These are phyloP conservation scores for Sphaerulina vaccinii DNA, from an alignment of 2,329 filamentous ascomycete genomes.

Conservation along the genomic window DNA sequence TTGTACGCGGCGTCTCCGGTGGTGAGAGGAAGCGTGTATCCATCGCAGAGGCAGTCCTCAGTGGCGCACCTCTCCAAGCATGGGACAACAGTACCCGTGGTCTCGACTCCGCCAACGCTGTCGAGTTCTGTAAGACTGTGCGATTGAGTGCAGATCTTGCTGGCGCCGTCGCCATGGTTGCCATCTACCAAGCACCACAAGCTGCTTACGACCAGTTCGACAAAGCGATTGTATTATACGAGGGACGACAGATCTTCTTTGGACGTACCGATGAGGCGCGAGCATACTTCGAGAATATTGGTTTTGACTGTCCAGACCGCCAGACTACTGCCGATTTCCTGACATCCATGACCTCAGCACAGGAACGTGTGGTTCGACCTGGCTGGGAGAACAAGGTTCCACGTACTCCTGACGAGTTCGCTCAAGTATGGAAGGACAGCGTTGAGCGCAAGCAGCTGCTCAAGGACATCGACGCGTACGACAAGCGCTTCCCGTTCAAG, in stretches of 20 bases:
- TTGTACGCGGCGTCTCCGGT: constrained; percentile 70
- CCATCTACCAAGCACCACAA: constrained; percentile 72
- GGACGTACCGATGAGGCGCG: constrained; percentile 63
- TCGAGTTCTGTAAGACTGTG: constrained; percentile 72
- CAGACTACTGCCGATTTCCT: constrained; percentile 76
- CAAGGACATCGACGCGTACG: constrained; percentile 47
- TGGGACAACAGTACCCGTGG: constrained; percentile 80
- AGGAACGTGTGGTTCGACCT: constrained; percentile 47
- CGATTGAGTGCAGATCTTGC: constrained; percentile 67
- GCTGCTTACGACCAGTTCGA: constrained; percentile 69
- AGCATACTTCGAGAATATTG: constrained; percentile 67
- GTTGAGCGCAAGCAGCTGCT: constrained; percentile 47
- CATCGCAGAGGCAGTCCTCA: constrained; percentile 74
- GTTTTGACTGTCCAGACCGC: constrained; percentile 68
- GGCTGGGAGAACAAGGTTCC: constrained; percentile 49
- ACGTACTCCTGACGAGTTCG: constrained; percentile 52
- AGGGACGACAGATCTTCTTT: constrained; percentile 70
- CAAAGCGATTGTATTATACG: constrained; percentile 66
- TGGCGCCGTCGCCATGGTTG: constrained; percentile 64
- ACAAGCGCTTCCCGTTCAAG: constrained; percentile 46
- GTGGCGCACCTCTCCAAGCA: constrained; percentile 59
- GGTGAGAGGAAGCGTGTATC: constrained; percentile 78
- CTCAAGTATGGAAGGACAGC: constrained; percentile 55
- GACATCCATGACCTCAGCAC: constrained; percentile 65
- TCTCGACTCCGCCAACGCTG: constrained; percentile 71